A percentile compares a stretch with the other conserved stretches of the same genome.
These are phyloP conservation scores for Margaritispora aquatica DNA, from an alignment of 495 filamentous ascomycete species.

Conservation along the genomic window DNA sequence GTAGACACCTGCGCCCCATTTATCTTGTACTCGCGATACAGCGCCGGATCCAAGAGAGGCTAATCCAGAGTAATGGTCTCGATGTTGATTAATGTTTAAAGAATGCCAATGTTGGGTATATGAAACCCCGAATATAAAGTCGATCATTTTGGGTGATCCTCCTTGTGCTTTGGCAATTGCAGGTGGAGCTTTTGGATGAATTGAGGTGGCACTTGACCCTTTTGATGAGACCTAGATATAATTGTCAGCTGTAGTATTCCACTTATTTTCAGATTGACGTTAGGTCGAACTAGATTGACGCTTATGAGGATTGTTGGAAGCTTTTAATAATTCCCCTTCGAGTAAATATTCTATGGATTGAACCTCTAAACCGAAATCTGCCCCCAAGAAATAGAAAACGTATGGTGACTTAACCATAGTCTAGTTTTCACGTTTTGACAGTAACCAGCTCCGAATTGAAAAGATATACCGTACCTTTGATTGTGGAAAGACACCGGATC, in stretches of 20 bases:
- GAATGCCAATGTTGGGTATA: constrained; percentile 97
- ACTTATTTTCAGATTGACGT: neutral
- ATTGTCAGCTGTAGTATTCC: no score
- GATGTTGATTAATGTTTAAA: constrained; percentile 80
- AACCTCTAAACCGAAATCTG: no score
- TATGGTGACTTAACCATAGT: no score
- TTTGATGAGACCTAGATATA: constrained; percentile 3
- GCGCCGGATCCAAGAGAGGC: constrained; percentile 79
- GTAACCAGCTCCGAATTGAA: no score
- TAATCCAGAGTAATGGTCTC: constrained; percentile 85
- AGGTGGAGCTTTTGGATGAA: constrained; percentile 70
- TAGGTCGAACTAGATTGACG: no score
- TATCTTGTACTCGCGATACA: constrained; percentile 79
- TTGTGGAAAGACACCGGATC: constrained; percentile 93
- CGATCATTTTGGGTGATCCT: constrained; percentile 90
- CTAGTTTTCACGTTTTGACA: no score
- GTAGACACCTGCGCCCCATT: constrained; percentile 87
- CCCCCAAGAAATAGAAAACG: no score
- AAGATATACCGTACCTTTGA: constrained; percentile 30
- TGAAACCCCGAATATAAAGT: constrained; percentile 94
- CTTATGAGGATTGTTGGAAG: no score
- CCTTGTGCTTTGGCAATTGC: constrained; percentile 77
- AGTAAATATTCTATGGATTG: no score
- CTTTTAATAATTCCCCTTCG: no score
- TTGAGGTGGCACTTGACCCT: constrained; percentile 35